Evolutionary conservation across 495 filamentous ascomycete species (phyloP), one percentile per base, ranked within the genome.

Genomic region (Trypethelium eluteriae): DNA sequence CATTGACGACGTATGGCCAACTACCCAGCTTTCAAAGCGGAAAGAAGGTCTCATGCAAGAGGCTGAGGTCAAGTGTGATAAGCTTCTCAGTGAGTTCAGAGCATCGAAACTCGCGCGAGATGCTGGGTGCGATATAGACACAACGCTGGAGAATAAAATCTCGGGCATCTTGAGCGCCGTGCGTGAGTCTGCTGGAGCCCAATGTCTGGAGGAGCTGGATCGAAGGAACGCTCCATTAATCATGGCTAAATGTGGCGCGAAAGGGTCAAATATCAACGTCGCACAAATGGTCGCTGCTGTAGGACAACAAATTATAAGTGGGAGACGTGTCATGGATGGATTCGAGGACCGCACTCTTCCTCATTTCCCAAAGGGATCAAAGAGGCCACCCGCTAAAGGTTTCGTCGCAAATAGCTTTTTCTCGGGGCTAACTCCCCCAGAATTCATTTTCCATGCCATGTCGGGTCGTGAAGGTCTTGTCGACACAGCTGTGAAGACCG

Each of bases 401-500:
- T 98, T 98, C 79, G 94, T 98, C 18, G 81, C 86, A 61, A 98
- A 98, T 79, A 96, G 92, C 79, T 98, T 98, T 82, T 98, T 94
- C 78, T 89, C 89, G 0, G 94, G 95, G n/a, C 79, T 98, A 2
- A 80, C 84, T 10, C 92, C 95, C 2, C 89, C 87, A 0, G 94
- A 98, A 73, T 97, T 98, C 78, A 85, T 97, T 67, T 98, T 98
- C 80, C 94, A 98, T 82, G 94, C 94, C 67, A 96, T 98, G 79
- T 94, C 91, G 50, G 94, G 94, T 74, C 89, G 94, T 86, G 94
- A 96, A 85, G 94, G 94, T 84, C 80, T 98, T 68, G 93, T 98
- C 71, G 94, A 98, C 85, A 98, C 94, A n/a, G 94, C 94, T 39
- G 94, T 98, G 78, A 98, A 98, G 80, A 98, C 94, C 16, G 94